These are phyloP conservation scores for Penicillium verrucosum DNA, from an alignment of 2,329 filamentous ascomycete genomes.

Conservation along the genomic window DNA sequence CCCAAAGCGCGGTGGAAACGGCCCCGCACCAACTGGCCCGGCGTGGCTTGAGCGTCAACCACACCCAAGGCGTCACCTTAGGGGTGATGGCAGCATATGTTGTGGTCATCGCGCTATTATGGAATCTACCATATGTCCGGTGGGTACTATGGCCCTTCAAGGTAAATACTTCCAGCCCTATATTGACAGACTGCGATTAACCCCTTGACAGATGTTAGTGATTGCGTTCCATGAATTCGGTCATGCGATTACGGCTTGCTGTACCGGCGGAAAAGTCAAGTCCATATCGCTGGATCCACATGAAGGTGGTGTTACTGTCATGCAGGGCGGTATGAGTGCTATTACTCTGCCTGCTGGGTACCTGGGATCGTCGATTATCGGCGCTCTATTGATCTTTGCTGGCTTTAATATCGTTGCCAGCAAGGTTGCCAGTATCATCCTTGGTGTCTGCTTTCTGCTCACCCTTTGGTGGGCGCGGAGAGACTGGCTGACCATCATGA, in stretches of 20 bases:
- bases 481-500: slow-evolving; percentile 73
- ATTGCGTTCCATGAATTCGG: slow-evolving; percentile 80
- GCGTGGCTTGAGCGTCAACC: slow-evolving; percentile 60
- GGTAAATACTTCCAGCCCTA: slow-evolving; percentile 42
- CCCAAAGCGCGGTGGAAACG: slow-evolving; percentile 20
- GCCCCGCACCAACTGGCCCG: slow-evolving; percentile 39
- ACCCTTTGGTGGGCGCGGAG: slow-evolving; percentile 77
- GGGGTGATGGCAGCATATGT: slow-evolving; percentile 70
- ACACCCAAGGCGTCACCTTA: slow-evolving; percentile 68
- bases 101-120: slow-evolving; percentile 70
- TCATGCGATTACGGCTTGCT: slow-evolving; percentile 68
- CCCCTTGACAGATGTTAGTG: slow-evolving; percentile 63
- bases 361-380: slow-evolving; percentile 72
- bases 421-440: slow-evolving; percentile 71
- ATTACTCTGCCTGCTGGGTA: slow-evolving; percentile 76
- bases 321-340: slow-evolving; percentile 67
- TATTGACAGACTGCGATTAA: slow-evolving; percentile 1
- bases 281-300: slow-evolving; percentile 71
- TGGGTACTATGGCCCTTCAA: slow-evolving; percentile 79
- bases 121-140: slow-evolving; percentile 75
- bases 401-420: slow-evolving; percentile 78
- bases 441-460: slow-evolving; percentile 72
- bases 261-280: slow-evolving; percentile 70
- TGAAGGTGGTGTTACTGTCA: slow-evolving; percentile 75
- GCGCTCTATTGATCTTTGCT: slow-evolving; percentile 72